These are phyloP conservation scores for Fragilariopsis cylindrus DNA, from an alignment of 108 stramenopile species.

Conservation along the genomic window DNA sequence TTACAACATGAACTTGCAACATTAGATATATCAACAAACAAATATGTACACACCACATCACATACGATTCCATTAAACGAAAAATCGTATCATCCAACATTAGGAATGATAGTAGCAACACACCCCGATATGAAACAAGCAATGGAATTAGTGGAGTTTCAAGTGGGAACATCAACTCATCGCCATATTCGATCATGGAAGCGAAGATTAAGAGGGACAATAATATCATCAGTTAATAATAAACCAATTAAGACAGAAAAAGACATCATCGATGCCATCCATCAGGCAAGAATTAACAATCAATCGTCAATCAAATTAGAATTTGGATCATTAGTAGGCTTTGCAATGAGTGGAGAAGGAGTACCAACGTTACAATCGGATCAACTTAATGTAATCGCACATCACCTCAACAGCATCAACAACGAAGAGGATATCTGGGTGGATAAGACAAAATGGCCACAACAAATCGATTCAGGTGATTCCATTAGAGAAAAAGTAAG, in stretches of 20 bases:
- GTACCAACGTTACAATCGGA: neutral
- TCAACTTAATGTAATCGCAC: slow-evolving; percentile 18
- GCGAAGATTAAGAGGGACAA: neutral
- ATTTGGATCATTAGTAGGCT: slow-evolving; percentile 1
- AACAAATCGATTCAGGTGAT: neutral
- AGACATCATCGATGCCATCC: neutral
- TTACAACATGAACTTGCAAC: too few species aligned
- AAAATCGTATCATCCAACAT: neutral
- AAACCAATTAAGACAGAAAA: neutral
- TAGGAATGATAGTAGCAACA: neutral
- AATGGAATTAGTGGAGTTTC: neutral
- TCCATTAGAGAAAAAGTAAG: neutral
- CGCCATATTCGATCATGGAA: slow-evolving; percentile 3
- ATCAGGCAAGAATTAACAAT: neutral
- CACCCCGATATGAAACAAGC: neutral
- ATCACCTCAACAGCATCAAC: slow-evolving; percentile 1
- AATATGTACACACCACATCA: too few species aligned
- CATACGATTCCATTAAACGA: neutral
- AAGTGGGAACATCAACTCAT: neutral
- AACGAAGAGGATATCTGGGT: neutral
- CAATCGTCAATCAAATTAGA: neutral
- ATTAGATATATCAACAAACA: too few species aligned
- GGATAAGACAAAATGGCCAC: slow-evolving; percentile 3
- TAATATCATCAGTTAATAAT: neutral
- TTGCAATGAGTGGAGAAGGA: slow-evolving; percentile 12